phyloP scores from a whole-genome alignment of 352 stramenopile species.

The Discostella stelligera region DNA sequence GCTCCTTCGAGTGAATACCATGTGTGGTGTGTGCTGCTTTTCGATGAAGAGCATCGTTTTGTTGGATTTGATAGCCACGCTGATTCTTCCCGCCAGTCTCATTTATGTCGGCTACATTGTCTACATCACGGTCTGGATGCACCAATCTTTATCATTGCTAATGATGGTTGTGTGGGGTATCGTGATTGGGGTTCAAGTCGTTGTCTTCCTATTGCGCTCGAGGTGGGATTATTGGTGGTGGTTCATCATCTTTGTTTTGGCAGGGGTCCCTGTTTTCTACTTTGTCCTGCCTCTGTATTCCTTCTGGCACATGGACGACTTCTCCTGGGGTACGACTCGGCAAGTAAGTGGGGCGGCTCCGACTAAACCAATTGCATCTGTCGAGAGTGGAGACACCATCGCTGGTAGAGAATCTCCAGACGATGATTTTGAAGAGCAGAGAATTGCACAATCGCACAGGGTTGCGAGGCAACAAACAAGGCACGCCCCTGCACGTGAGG shows the following conservation, averaged over 20 bases:
- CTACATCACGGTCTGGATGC: slow-evolving; percentile 33
- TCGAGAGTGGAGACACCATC: slow-evolving; percentile 4
- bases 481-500: too few species aligned
- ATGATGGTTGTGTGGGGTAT: slow-evolving; percentile 53
- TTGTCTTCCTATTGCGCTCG: slow-evolving; percentile 52
- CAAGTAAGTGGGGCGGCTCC: slow-evolving; percentile 16
- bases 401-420: slow-evolving; percentile 9
- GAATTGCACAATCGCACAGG: too few species aligned
- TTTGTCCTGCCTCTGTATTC: slow-evolving; percentile 52
- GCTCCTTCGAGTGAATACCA: slow-evolving; percentile 56
- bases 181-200: slow-evolving; percentile 49
- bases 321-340: slow-evolving; percentile 49
- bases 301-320: slow-evolving; percentile 58
- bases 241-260: slow-evolving; percentile 43
- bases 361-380: slow-evolving; percentile 6
- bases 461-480: too few species aligned
- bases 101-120: slow-evolving; percentile 49
- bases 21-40: slow-evolving; percentile 60
- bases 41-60: slow-evolving; percentile 61
- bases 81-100: slow-evolving; percentile 55
- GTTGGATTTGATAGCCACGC: slow-evolving; percentile 51
- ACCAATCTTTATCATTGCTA: slow-evolving; percentile 30
- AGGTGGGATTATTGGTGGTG: slow-evolving; percentile 52
- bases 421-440: not conserved
- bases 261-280: slow-evolving; percentile 53